Percentiles rank a stretch among this genome's conserved stretches.
phyloP scores from a whole-genome alignment of 768 basidiomycete genomes.

The Boletus edulis region DNA sequence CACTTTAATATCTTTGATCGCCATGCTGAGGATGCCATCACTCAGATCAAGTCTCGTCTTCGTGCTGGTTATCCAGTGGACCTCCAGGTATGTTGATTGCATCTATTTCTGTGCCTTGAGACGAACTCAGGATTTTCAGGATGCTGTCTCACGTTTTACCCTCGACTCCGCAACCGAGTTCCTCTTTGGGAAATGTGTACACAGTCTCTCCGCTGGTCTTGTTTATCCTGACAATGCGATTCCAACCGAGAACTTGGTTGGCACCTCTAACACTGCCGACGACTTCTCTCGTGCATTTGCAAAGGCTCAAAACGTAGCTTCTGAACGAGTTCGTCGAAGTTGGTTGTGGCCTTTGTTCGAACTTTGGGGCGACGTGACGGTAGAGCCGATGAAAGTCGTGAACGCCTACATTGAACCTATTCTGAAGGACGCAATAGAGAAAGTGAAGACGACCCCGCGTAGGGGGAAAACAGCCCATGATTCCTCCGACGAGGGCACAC shows the following conservation, averaged over 20 bases:
- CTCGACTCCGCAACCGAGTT: conserved; percentile 68
- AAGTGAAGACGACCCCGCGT: conserved; percentile 29
- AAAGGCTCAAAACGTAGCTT: conserved; percentile 43
- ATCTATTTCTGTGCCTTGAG: background rate
- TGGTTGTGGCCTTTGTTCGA: conserved; percentile 56
- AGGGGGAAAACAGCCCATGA: conserved; percentile 29
- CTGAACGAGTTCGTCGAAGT: conserved; percentile 41
- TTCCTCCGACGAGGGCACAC: conserved; percentile 42
- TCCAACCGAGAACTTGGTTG: conserved; percentile 12
- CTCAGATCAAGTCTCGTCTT: conserved; percentile 46
- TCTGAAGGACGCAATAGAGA: conserved; percentile 41
- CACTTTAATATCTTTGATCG: conserved; percentile 62
- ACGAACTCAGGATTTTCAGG: conserved; percentile 30
- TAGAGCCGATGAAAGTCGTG: conserved; percentile 1
- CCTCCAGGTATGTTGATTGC: conserved; percentile 43
- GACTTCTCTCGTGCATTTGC: conserved; percentile 50
- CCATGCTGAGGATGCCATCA: conserved; percentile 45
- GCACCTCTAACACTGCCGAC: conserved; percentile 34
- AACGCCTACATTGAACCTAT: conserved; percentile 36
- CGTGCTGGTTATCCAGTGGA: conserved; percentile 52
- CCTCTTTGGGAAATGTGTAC: conserved; percentile 58
- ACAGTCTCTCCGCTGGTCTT: conserved; percentile 49
- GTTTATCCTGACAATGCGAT: conserved; percentile 49
- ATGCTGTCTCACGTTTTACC: conserved; percentile 60
- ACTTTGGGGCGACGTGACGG: conserved; percentile 25